A percentile compares a stretch with the other conserved stretches of the same genome.
These are phyloP conservation scores for Articulospora tetracladia DNA, from an alignment of 495 filamentous ascomycete species.

Conservation along the genomic window DNA sequence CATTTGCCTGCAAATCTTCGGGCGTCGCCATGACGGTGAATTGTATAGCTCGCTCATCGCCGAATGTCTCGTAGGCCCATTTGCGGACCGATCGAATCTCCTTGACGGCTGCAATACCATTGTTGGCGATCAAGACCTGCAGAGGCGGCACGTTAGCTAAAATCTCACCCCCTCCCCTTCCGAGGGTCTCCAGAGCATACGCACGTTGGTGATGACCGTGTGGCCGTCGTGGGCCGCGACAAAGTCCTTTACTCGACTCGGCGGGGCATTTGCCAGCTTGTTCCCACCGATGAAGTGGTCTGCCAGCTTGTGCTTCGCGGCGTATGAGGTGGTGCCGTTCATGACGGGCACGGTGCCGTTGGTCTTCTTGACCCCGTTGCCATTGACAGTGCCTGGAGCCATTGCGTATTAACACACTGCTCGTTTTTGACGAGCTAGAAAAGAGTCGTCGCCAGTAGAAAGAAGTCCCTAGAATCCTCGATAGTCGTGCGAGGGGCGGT, in stretches of 20 bases:
- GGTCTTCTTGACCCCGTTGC: constrained; percentile 25
- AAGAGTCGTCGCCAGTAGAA: constrained; percentile 19
- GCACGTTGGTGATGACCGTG: constrained; percentile 95
- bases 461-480: background rate
- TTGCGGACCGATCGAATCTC: constrained; percentile 97
- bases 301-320: constrained; percentile 74
- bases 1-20: constrained; percentile 97
- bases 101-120: constrained; percentile 99
- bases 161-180: background rate
- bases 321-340: constrained; percentile 54
- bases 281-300: constrained; percentile 97
- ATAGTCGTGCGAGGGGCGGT: background rate
- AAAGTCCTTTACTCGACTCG: constrained; percentile 90
- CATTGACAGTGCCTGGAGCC: constrained; percentile 46
- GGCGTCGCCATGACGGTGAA: constrained; percentile 99
- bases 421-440: constrained; percentile 23
- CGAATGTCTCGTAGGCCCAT: constrained; percentile 99
- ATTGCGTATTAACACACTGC: constrained; percentile 13
- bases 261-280: constrained; percentile 68
- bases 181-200: constrained; percentile 25
- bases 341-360: constrained; percentile 37
- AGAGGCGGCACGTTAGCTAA: background rate
- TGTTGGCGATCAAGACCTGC: constrained; percentile 98
- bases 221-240: constrained; percentile 86
- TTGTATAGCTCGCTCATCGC: constrained; percentile 96